Base-by-base conservation (phyloP, 2,329 filamentous ascomycete genomes). In the Tetracladium maxilliforme region DNA sequence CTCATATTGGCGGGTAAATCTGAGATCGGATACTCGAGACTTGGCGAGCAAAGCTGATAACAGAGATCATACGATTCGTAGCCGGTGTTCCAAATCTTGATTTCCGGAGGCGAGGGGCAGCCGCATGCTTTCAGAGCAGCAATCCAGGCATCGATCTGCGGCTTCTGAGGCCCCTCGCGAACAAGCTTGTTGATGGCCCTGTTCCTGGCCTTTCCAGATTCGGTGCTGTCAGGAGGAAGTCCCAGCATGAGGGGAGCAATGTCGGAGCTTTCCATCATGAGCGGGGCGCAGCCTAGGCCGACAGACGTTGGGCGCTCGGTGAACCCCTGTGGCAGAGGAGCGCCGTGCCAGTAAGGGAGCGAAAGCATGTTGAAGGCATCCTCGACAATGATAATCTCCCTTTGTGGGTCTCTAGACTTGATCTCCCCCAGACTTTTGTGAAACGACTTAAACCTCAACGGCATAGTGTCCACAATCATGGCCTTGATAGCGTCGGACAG, bases 301-400 rank as follows among this genome's bases (percentile, higher is more conserved):
- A 43, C 31, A 16, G 23, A 31, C n/a, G n/a, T n/a, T n/a, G n/a
- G n/a, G n/a, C n/a, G n/a, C n/a, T n/a, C n/a, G n/a, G n/a, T n/a
- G n/a, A n/a, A 39, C 41, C 51, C 15, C 42, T 43, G 11, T 28
- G 42, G 29, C 41, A 57, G 36, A 33, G 41, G 10, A 40, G 56
- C 29, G 48, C 55, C 54, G 16, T 44, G 35, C 2, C 37, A 33
- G 25, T 56, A 47, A 1, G 58, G 54, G 1, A 48, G 31, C 7
- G 44, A 32, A 1, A 53, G 56, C 27, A 47, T 39, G 22, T 47
- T 52, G 4, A 45, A 36, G 4, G 43, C 39, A 33, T 65, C 61
- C 16, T 44, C 43, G n/a, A 64, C 25, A 9, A 60, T 38, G 12
- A 65, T 32, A 15, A 64, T 43, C 16, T 55, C 42, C 7, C 50